Base-by-base conservation (phyloP, 768 basidiomycete genomes). In the Tulasnella sp. region DNA sequence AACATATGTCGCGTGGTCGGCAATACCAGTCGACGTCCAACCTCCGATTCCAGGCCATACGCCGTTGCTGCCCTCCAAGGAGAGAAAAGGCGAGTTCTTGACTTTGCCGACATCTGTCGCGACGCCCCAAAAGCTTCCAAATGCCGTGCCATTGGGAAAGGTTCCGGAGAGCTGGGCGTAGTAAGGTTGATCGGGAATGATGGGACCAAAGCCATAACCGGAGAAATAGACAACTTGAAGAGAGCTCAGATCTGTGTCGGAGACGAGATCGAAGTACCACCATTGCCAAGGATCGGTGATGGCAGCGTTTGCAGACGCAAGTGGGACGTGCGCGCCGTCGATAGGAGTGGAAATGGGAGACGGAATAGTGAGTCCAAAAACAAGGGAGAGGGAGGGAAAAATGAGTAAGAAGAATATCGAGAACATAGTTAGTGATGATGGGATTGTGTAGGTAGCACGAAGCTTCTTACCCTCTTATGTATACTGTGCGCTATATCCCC, bases 171-270 rank as follows among this genome's bases (percentile, higher is more conserved):
- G 19, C 10, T 19, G n/a, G n/a, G n/a, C 19, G 34, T 38, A 38
- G 46, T 48, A 48, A 5, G 19, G 24, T 7, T 5, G n/a, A 5
- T 19, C n/a, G 42, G 42, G 46, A 7, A 21, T 10, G 46, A 48
- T 48, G 19, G n/a, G 46, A 48, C 46, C 46, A n/a, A 48, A 48
- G 46, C 46, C 46, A n/a, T 48, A 48, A 48, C 46, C 46, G n/a
- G 46, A 48, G 46, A 21, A 48, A n/a, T 48, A 48, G 19, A 48
- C 46, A n/a, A 48, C 46, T 25, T 48, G 46, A 10, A 48, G 46
- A 48, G 46, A 48, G n/a, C 46, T 25, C 10, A 7, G 5, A 25
- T 19, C 46, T 10, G 46, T 19, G 46, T 19, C 24, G 19, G 46
- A 19, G 46, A 48, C 46, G 46, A 25, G 5, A n/a, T 48, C 46